Percentiles rank a stretch among this genome's conserved stretches.
phyloP scores from a whole-genome alignment of 1,284 basidiomycete genomes.

The Irpex lacteus region DNA sequence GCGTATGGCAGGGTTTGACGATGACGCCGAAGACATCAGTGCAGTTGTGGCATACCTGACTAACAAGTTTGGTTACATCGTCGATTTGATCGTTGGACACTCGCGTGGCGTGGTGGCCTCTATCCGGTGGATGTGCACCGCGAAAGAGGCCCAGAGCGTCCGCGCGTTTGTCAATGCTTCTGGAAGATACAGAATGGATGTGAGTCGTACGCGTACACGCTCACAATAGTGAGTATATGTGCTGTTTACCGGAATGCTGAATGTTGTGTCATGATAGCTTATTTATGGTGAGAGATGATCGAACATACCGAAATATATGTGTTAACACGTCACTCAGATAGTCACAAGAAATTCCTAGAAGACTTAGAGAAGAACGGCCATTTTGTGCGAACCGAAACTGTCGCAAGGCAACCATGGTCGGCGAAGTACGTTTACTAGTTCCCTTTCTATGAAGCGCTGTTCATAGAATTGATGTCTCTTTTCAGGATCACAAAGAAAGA shows the following conservation, averaged over 20 bases:
- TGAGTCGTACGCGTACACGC: neutral
- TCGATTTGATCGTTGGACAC: conserved; percentile 70
- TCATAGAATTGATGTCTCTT: neutral
- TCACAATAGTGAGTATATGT: conserved; percentile 38
- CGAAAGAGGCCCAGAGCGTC: conserved; percentile 49
- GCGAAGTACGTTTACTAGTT: conserved; percentile 4
- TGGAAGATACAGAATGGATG: conserved; percentile 68
- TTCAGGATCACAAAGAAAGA: conserved; percentile 52
- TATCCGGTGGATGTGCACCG: conserved; percentile 62
- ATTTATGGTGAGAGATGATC: conserved; percentile 3
- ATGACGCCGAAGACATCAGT: conserved; percentile 63
- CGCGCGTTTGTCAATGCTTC: conserved; percentile 67
- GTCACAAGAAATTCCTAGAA: conserved; percentile 4
- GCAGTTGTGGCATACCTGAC: conserved; percentile 63
- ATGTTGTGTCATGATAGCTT: neutral
- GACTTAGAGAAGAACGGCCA: conserved; percentile 12
- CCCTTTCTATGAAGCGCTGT: neutral
- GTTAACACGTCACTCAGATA: conserved; percentile 2
- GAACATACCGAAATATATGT: neutral
- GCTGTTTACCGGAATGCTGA: neutral
- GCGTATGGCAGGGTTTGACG: conserved; percentile 50
- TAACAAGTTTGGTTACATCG: conserved; percentile 54
- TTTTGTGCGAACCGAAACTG: conserved; percentile 9
- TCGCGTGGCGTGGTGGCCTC: conserved; percentile 70
- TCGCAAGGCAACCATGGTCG: conserved; percentile 10